phyloP scores from a whole-genome alignment of 1,284 basidiomycete genomes.

The Marasmius sp. region DNA sequence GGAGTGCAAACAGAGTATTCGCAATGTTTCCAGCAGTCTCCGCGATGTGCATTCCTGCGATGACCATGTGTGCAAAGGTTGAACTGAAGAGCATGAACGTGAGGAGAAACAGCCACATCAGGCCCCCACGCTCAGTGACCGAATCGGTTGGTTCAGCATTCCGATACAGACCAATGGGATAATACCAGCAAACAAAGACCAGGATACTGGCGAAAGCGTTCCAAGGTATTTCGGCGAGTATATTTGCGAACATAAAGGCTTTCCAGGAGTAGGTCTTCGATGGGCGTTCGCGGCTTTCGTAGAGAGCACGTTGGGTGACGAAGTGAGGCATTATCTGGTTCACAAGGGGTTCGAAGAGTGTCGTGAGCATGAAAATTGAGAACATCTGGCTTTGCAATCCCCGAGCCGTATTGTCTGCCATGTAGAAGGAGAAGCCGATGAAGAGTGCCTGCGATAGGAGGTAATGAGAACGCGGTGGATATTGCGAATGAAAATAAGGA shows the following conservation, averaged over 20 bases:
- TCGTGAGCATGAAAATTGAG: slow-evolving; percentile 26
- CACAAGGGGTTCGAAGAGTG: slow-evolving; percentile 25
- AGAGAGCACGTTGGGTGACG: slow-evolving; percentile 43
- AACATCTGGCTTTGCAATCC: slow-evolving; percentile 76
- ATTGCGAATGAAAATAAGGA: too few relatives aligned
- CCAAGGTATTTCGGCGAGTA: slow-evolving; percentile 67
- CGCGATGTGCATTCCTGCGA: slow-evolving; percentile 34
- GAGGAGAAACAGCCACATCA: slow-evolving; percentile 9
- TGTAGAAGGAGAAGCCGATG: slow-evolving; percentile 68
- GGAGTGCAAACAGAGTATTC: slow-evolving; percentile 28
- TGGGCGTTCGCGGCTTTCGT: slow-evolving; percentile 72
- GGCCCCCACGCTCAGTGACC: slow-evolving; percentile 35
- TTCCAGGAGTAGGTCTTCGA: slow-evolving; percentile 84
- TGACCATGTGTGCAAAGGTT: slow-evolving; percentile 13
- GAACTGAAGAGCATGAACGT: slow-evolving; percentile 13
- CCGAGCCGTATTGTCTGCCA: slow-evolving; percentile 52
- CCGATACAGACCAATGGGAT: slow-evolving; percentile 62
- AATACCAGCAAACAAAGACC: slow-evolving; percentile 71
- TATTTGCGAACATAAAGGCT: slow-evolving; percentile 64
- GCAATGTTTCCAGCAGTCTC: slow-evolving; percentile 34
- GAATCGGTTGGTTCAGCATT: slow-evolving; percentile 19
- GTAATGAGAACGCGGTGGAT: too few relatives aligned
- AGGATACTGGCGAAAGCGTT: slow-evolving; percentile 59
- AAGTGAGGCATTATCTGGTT: slow-evolving; percentile 31
- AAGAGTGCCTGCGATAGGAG: slow-evolving; percentile 35